Percentiles rank a stretch among this genome's conserved stretches.
phyloP scores from a whole-genome alignment of 1,284 basidiomycete genomes.

The Schizophyllum commune region DNA sequence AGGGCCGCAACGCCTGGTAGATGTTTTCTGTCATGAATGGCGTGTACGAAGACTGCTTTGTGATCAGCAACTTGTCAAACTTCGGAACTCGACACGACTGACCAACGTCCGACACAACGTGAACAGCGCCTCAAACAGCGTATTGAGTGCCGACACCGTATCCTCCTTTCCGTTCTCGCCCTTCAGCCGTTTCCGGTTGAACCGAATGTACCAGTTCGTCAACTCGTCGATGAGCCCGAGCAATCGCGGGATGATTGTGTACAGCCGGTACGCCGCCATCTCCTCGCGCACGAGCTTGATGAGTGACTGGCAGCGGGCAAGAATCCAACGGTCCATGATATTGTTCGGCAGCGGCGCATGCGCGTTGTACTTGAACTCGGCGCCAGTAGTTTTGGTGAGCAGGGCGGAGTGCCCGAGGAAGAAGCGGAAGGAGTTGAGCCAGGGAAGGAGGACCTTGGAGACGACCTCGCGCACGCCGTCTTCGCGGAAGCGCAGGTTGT shows the following conservation, averaged over 20 bases:
- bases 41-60: constrained; percentile 87
- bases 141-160: constrained; percentile 86
- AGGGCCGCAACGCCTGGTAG: constrained; percentile 85
- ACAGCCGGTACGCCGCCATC: constrained; percentile 97
- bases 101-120: constrained; percentile 95
- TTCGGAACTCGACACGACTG: constrained; percentile 17
- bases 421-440: constrained; percentile 99
- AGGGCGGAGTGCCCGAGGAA: constrained; percentile 94
- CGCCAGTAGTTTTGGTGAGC: constrained; percentile 75
- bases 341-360: constrained; percentile 83
- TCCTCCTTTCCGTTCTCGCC: constrained; percentile 92
- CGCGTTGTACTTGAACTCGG: constrained; percentile 84
- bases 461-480: constrained; percentile 97
- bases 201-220: constrained; percentile 99
- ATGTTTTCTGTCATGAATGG: constrained; percentile 97
- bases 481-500: constrained; percentile 97
- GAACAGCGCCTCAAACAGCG: constrained; percentile 91
- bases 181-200: constrained; percentile 94
- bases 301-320: constrained; percentile 94
- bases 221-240: constrained; percentile 92
- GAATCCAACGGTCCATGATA: constrained; percentile 98
- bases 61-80: constrained; percentile 3
- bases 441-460: constrained; percentile 92
- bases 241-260: constrained; percentile 94
- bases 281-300: constrained; percentile 89